These are phyloP conservation scores for Paramecium sexaurelia DNA, from an alignment of 73 alveolate genomes.

Conservation along the genomic window DNA sequence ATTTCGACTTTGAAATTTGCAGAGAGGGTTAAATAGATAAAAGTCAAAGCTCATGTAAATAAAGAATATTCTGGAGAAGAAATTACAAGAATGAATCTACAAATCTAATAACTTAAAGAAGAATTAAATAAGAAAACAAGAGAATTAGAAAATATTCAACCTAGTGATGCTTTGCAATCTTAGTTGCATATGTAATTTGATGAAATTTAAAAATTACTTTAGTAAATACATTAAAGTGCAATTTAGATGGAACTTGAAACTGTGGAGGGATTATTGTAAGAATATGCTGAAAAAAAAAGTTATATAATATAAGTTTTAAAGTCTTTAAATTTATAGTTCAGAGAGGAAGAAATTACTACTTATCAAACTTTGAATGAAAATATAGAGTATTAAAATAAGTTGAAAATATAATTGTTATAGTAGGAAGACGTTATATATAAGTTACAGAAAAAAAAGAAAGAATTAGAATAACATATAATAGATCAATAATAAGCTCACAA, in stretches of 20 bases:
- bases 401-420: neutral
- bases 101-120: conserved; percentile 25
- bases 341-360: neutral
- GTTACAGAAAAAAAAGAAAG: neutral
- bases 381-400: neutral
- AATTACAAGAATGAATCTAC: conserved; percentile 1
- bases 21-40: conserved; percentile 87
- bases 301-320: neutral
- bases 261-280: neutral
- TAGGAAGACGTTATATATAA: conserved; percentile 11
- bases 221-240: neutral
- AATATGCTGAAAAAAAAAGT: conserved; percentile 22
- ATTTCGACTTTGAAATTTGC: conserved; percentile 94
- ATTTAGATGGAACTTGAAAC: neutral
- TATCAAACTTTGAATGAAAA: neutral
- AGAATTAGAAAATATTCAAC: neutral
- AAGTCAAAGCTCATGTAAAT: conserved; percentile 82
- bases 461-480: neutral
- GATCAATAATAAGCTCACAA: neutral
- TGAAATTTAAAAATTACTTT: neutral
- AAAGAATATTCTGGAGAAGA: conserved; percentile 82
- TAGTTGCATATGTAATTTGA: conserved; percentile 7
- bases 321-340: neutral
- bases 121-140: conserved; percentile 16
- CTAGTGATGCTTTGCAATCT: neutral